phyloP scores from a whole-genome alignment of 2,329 filamentous ascomycete species.

The Penicillium freii region DNA sequence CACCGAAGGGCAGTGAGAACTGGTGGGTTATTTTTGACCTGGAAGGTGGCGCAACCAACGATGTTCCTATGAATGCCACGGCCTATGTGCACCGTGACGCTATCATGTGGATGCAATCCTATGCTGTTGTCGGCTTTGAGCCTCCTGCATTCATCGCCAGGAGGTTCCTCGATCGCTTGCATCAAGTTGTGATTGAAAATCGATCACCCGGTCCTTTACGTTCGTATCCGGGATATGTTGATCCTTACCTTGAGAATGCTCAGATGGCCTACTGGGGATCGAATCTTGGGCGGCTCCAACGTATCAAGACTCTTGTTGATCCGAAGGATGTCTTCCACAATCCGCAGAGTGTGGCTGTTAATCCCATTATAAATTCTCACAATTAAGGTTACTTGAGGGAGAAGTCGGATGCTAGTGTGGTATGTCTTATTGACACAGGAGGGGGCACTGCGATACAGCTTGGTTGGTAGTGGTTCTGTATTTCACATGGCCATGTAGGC shows the following conservation, averaged over 20 bases:
- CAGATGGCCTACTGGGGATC: constrained; percentile 57
- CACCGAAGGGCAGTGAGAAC: constrained; percentile 52
- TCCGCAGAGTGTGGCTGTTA: constrained; percentile 49
- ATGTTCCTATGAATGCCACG: constrained; percentile 56
- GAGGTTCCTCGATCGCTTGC: constrained; percentile 54
- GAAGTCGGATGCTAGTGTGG: not conserved
- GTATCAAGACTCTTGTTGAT: constrained; percentile 55
- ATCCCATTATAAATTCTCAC: not conserved
- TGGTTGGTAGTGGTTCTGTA: not conserved
- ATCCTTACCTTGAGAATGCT: constrained; percentile 48
- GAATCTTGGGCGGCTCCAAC: constrained; percentile 49
- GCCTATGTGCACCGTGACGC: constrained; percentile 65
- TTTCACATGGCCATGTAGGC: not conserved
- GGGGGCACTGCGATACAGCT: not conserved
- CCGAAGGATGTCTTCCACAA: constrained; percentile 58
- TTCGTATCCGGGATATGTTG: constrained; percentile 64
- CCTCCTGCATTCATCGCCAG: constrained; percentile 43
- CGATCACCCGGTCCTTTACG: constrained; percentile 43
- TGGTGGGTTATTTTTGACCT: constrained; percentile 65
- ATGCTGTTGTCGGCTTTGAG: constrained; percentile 53
- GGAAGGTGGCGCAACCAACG: constrained; percentile 59
- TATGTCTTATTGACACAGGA: not conserved
- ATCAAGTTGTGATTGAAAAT: constrained; percentile 34
- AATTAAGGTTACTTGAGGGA: not conserved
- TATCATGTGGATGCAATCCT: constrained; percentile 63